Conservation (phyloP, 2,329 filamentous ascomycete species). For the Falciphora oryzae region DNA sequence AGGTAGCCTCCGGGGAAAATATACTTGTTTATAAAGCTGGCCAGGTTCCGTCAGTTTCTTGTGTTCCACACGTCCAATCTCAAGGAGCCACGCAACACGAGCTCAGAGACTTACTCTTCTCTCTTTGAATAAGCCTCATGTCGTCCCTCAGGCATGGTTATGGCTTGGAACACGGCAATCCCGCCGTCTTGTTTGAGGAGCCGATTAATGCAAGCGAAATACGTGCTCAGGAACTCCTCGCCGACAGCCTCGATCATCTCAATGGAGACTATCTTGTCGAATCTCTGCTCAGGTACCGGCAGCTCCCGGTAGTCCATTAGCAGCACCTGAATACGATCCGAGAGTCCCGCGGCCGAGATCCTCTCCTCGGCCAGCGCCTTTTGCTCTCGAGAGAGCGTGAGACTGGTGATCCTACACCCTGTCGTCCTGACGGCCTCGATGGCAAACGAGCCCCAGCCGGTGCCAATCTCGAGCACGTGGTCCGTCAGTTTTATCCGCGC, state of each 20-base stretch:
- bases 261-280: constrained; percentile 68
- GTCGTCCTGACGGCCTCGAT: constrained; percentile 62
- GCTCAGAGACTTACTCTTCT: constrained; percentile 45
- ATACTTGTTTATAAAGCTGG: constrained; percentile 65
- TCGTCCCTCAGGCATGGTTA: constrained; percentile 66
- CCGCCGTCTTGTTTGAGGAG: constrained; percentile 61
- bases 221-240: constrained; percentile 58
- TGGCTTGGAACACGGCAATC: constrained; percentile 68
- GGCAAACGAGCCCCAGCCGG: constrained; percentile 70
- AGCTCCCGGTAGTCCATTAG: constrained; percentile 65
- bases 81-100: neutral
- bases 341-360: constrained; percentile 55
- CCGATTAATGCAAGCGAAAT: constrained; percentile 59
- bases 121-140: constrained; percentile 60
- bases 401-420: constrained; percentile 61
- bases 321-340: constrained; percentile 56
- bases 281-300: constrained; percentile 43
- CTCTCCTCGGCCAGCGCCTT: constrained; percentile 61
- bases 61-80: constrained; percentile 3
- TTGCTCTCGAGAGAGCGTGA: constrained; percentile 65
- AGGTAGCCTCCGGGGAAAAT: constrained; percentile 76
- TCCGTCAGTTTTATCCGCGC: constrained; percentile 58
- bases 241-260: constrained; percentile 76
- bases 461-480: constrained; percentile 70
- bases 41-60: constrained; percentile 4